These are phyloP conservation scores for Plasmodium vinckei DNA, from an alignment of 169 alveolate species.

Conservation along the genomic window DNA sequence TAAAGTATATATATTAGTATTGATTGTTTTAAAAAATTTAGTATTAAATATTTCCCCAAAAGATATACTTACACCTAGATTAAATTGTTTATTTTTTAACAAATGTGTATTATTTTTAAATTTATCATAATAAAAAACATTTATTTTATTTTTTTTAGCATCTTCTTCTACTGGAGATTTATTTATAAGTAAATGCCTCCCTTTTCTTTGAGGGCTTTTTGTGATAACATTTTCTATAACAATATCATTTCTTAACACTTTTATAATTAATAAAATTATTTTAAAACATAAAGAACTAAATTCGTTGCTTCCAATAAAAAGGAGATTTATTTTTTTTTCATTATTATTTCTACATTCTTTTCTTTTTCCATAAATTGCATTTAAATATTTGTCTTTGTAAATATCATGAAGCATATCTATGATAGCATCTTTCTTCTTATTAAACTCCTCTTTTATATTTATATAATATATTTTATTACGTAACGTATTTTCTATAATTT, in stretches of 20 bases:
- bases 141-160: conserved; percentile 29
- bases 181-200: conserved; percentile 31
- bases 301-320: conserved; percentile 66
- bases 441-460: conserved; percentile 32
- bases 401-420: conserved; percentile 34
- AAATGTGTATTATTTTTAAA: conserved; percentile 35
- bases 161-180: conserved; percentile 54
- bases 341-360: background rate
- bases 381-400: background rate
- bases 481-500: conserved; percentile 40
- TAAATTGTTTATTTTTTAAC: conserved; percentile 43
- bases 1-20: conserved; percentile 48
- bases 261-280: conserved; percentile 43
- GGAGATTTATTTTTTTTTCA: background rate
- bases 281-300: conserved; percentile 41
- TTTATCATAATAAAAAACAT: conserved; percentile 61
- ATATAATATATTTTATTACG: conserved; percentile 53
- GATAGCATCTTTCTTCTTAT: conserved; percentile 24
- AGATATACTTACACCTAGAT: conserved; percentile 48
- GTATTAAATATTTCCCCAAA: conserved; percentile 70
- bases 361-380: background rate
- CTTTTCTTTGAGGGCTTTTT: conserved; percentile 54
- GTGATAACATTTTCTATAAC: conserved; percentile 41
- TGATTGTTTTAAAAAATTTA: conserved; percentile 36
- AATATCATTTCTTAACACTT: conserved; percentile 37